Evolutionary conservation across 192 early-diverging fungal species (phyloP).

Genomic region (Jimgerdemannia flammicorona): DNA sequence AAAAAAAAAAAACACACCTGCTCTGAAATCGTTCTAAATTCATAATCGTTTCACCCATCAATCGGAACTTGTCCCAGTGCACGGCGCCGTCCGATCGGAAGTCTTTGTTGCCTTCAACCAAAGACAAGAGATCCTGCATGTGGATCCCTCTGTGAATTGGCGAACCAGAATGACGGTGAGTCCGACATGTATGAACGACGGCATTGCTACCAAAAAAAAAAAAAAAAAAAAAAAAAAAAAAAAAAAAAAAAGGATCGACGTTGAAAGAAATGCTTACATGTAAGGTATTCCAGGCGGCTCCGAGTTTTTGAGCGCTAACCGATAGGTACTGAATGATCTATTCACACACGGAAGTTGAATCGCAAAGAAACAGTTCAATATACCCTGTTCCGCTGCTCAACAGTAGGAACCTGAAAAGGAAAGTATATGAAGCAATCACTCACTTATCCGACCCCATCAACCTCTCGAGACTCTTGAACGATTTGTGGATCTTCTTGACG

Average conservation of each 20-base stretch:
- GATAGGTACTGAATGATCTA: constrained; percentile 60
- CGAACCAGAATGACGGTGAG: too few species aligned
- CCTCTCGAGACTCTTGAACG: constrained; percentile 56
- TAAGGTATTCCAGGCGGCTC: constrained; percentile 71
- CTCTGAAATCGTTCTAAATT: constrained; percentile 55
- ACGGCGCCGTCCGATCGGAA: constrained; percentile 55
- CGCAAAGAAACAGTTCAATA: too few species aligned
- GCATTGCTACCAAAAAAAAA: too few species aligned
- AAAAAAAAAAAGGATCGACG: neutral
- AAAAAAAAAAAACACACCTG: neutral
- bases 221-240: too few species aligned
- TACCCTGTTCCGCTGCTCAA: too few species aligned
- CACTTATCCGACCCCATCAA: constrained; percentile 64
- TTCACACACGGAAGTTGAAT: constrained; percentile 7
- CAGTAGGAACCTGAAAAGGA: too few species aligned
- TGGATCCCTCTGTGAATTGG: constrained; percentile 74
- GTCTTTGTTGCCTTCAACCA: constrained; percentile 69
- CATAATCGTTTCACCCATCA: constrained; percentile 63
- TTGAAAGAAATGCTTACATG: constrained; percentile 46
- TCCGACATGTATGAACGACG: too few species aligned
- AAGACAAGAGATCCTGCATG: constrained; percentile 64
- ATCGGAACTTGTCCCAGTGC: constrained; percentile 69
- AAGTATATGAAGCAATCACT: neutral
- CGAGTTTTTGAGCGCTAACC: constrained; percentile 51
- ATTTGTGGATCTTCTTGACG: constrained; percentile 41